phyloP scores from a whole-genome alignment of 768 basidiomycete species.

The Boletus bicolor region DNA sequence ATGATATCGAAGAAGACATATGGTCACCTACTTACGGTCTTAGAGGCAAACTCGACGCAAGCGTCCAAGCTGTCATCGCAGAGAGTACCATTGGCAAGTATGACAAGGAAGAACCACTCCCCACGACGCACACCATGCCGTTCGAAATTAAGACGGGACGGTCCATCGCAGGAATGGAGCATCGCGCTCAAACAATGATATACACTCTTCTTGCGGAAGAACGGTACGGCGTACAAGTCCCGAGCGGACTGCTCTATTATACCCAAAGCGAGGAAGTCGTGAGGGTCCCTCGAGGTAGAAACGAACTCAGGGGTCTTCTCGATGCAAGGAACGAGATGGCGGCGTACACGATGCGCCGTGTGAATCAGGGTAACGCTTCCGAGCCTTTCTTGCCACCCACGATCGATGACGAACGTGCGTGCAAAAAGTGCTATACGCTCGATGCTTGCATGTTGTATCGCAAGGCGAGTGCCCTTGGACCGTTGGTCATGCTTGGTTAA shows the following conservation, averaged over 20 bases:
- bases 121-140: constrained; percentile 47
- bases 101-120: constrained; percentile 17
- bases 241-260: constrained; percentile 87
- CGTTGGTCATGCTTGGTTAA: background rate
- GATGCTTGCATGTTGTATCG: constrained; percentile 95
- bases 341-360: constrained; percentile 62
- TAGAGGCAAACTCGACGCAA: constrained; percentile 94
- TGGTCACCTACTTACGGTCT: constrained; percentile 95
- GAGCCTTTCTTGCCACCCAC: constrained; percentile 80
- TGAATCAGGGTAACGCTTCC: constrained; percentile 20
- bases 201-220: constrained; percentile 90
- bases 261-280: constrained; percentile 89
- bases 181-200: constrained; percentile 96
- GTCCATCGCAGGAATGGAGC: constrained; percentile 74
- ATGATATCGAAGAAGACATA: constrained; percentile 95
- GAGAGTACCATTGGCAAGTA: constrained; percentile 36
- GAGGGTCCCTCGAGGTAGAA: constrained; percentile 70
- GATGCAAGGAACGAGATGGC: constrained; percentile 82
- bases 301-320: constrained; percentile 85
- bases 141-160: constrained; percentile 97
- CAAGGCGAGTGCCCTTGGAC: constrained; percentile 45
- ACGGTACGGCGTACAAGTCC: constrained; percentile 80
- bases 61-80: constrained; percentile 64
- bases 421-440: constrained; percentile 75
- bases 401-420: constrained; percentile 76